phyloP scores from a whole-genome alignment of 1,284 basidiomycete species.

The Melampsora americana region DNA sequence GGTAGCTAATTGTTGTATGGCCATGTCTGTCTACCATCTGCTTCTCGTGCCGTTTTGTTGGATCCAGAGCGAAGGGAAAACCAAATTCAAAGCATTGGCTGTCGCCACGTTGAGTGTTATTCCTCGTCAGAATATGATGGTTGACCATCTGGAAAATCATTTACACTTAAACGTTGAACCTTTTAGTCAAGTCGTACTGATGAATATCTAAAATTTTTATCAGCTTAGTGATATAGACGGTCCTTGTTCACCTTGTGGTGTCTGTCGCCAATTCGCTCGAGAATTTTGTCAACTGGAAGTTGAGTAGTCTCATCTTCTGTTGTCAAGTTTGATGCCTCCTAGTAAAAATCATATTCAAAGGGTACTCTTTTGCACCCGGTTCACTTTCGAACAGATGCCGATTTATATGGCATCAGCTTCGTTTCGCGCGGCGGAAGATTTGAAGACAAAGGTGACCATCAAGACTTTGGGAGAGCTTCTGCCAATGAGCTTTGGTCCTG shows the following conservation, averaged over 20 bases:
- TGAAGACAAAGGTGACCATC: constrained; percentile 17
- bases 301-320: constrained; percentile 12
- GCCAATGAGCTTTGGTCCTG: constrained; percentile 43
- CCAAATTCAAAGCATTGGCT: constrained; percentile 40
- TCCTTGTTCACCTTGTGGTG: constrained; percentile 41
- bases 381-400: constrained; percentile 15
- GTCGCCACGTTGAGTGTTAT: constrained; percentile 23
- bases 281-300: constrained; percentile 44
- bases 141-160: neutral
- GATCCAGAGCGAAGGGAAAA: constrained; percentile 42
- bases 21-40: too few relatives aligned
- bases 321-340: neutral
- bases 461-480: constrained; percentile 37
- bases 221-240: constrained; percentile 36
- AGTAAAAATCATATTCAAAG: neutral
- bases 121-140: neutral
- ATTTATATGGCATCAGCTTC: constrained; percentile 37
- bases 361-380: neutral
- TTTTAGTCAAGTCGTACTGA: neutral
- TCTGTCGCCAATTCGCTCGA: constrained; percentile 42
- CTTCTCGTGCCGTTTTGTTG: too few relatives aligned
- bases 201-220: too few relatives aligned
- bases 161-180: neutral
- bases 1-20: too few relatives aligned
- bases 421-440: constrained; percentile 15